Evolutionary conservation across 2,329 filamentous ascomycete genomes (phyloP).

Genomic region (Metarhizium brunneum): DNA sequence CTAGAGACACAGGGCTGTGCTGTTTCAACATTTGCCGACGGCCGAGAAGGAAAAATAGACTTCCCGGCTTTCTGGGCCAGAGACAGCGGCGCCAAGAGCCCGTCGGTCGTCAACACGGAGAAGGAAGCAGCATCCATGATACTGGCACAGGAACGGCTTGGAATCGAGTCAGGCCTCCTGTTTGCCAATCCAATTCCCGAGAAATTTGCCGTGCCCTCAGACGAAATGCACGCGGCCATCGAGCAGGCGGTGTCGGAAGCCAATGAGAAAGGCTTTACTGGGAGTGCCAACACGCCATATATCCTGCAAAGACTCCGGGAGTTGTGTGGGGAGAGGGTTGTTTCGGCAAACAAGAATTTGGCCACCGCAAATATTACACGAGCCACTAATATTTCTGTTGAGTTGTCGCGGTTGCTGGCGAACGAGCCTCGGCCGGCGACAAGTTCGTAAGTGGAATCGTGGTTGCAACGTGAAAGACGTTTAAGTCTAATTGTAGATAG

Average conservation of each 20-base stretch:
- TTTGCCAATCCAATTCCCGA: slow-evolving; percentile 84
- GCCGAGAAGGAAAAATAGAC: slow-evolving; percentile 60
- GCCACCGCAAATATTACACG: slow-evolving; percentile 44
- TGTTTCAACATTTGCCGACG: slow-evolving; percentile 85
- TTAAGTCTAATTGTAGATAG: slow-evolving; percentile 28
- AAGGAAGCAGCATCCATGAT: slow-evolving; percentile 84
- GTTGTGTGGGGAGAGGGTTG: slow-evolving; percentile 61
- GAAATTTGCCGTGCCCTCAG: slow-evolving; percentile 58
- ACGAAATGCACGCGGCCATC: slow-evolving; percentile 62
- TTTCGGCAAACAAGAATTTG: slow-evolving; percentile 62
- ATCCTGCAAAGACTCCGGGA: slow-evolving; percentile 72
- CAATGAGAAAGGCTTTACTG: slow-evolving; percentile 54
- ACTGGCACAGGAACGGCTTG: slow-evolving; percentile 63
- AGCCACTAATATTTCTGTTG: slow-evolving; percentile 44
- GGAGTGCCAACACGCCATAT: slow-evolving; percentile 76
- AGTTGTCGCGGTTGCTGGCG: slow-evolving; percentile 37
- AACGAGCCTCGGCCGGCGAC: slow-evolving; percentile 17
- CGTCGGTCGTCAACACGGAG: slow-evolving; percentile 64
- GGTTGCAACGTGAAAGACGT: slow-evolving; percentile 3
- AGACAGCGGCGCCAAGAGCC: slow-evolving; percentile 76
- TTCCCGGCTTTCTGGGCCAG: slow-evolving; percentile 91
- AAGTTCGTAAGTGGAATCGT: slow-evolving; percentile 27
- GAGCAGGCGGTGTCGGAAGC: slow-evolving; percentile 58
- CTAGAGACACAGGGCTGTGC: slow-evolving; percentile 65
- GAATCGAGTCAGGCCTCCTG: slow-evolving; percentile 67